Base-by-base conservation (phyloP, 257 asterid species). In the Schizonepeta tenuifolia region DNA sequence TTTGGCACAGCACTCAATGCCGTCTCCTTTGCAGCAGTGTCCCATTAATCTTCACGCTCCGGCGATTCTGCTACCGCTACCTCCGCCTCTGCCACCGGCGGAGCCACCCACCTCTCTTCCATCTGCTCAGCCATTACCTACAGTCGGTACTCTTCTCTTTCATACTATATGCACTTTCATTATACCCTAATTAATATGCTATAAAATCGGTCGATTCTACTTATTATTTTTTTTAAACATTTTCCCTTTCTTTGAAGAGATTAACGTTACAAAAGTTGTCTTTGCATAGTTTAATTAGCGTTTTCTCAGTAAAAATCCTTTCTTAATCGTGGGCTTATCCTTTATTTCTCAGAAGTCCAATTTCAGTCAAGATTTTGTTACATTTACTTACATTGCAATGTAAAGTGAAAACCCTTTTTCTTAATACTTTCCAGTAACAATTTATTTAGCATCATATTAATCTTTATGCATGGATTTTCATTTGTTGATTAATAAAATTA, bases 111-210 rank as follows among this genome's bases (percentile, higher is more conserved):
- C n/a, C 1, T 22, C 22, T 33, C 60, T 36, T 20, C 85, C 85
- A 26, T 63, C 71, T 66, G 33, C 86, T 40, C 93, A 78, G 70
- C 91, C 86, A 55, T 71, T 85, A 65, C 92, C 89, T 71, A 61
- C 85, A 70, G 86, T 83, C 82, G 96, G 97, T 90, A 88, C 75
- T 73, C 78, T 72, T 75, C 75, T 78, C 81, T 66, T 8, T 66
- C 61, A 20, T 15, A 18, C 24, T 7, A 10, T 15, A 28, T 6
- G 36, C 31, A 63, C 22, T 9, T 26, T 7, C 36, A 21, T 63
- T 33, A 12, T 67, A 35, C 38, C 38, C 64, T 18, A 46, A 15
- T 43, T 18, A 46, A 15, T 43, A 21, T 21, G 33, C 31, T 18
- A 18, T 38, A 11, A 31, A 18, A 24, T 9, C 5, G 7, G 21